phyloP scores from a whole-genome alignment of 148 eudicot species.

The Rhododendron vialii region DNA sequence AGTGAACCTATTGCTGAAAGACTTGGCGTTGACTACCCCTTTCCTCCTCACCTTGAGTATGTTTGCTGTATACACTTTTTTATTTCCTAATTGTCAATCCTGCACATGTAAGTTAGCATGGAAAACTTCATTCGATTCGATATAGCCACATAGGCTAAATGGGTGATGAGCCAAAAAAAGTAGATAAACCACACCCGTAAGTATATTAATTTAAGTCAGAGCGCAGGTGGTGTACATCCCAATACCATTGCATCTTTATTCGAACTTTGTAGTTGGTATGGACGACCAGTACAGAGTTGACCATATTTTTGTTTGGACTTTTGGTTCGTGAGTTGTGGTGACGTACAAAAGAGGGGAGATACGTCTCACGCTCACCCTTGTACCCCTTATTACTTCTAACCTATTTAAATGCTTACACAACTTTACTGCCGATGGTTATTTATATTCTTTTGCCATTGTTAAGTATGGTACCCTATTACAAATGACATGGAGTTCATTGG shows the following conservation, averaged over 20 bases:
- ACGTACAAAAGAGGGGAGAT: neutral
- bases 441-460: neutral
- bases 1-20: conserved; percentile 73
- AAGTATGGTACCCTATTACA: neutral
- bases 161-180: neutral
- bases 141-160: neutral
- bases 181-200: neutral
- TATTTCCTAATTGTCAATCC: neutral
- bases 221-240: neutral
- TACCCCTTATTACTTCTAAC: no score
- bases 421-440: neutral
- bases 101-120: neutral
- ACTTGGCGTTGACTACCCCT: conserved; percentile 86
- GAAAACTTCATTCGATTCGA: neutral
- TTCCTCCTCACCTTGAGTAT: conserved; percentile 87
- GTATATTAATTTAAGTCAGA: neutral
- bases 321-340: neutral
- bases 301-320: neutral
- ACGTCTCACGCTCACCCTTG: neutral
- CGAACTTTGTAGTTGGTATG: neutral
- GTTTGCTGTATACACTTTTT: conserved; percentile 1
- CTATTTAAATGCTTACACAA: neutral
- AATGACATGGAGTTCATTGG: neutral
- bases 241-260: neutral
- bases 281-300: neutral